Percentiles rank a stretch among this genome's conserved stretches.
phyloP scores from a whole-genome alignment of 768 basidiomycete species.

The Pleurotus platypus region DNA sequence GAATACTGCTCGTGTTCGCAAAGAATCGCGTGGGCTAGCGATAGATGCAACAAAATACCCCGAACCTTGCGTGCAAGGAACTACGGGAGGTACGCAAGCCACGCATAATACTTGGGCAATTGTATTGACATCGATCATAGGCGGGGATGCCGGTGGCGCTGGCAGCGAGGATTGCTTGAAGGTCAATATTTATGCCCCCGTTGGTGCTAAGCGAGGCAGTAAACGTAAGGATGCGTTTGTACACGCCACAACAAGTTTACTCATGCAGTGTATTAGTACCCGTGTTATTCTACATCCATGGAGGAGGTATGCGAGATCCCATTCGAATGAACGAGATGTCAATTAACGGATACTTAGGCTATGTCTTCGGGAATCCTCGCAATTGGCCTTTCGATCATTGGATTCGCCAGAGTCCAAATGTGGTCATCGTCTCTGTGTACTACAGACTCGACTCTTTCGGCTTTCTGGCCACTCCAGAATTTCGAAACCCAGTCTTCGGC shows the following conservation, averaged over 20 bases:
- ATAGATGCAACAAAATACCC: constrained; percentile 55
- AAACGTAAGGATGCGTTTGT: constrained; percentile 33
- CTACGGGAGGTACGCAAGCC: constrained; percentile 35
- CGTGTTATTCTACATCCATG: constrained; percentile 47
- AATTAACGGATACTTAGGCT: constrained; percentile 30
- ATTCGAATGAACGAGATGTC: neutral
- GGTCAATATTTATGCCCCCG: constrained; percentile 61
- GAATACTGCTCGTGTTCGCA: constrained; percentile 39
- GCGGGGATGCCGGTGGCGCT: constrained; percentile 55
- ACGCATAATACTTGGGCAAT: neutral
- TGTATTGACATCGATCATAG: constrained; percentile 20
- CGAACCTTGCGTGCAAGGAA: constrained; percentile 58
- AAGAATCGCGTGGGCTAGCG: constrained; percentile 30
- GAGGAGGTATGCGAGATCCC: constrained; percentile 30
- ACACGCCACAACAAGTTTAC: too few relatives aligned
- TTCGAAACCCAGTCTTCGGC: constrained; percentile 32
- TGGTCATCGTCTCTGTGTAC: constrained; percentile 64
- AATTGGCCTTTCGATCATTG: constrained; percentile 68
- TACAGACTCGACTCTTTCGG: constrained; percentile 64
- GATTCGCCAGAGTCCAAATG: constrained; percentile 59
- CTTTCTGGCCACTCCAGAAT: constrained; percentile 52
- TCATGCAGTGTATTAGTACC: constrained; percentile 27
- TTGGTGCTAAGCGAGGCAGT: constrained; percentile 39
- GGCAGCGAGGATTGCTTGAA: constrained; percentile 68
- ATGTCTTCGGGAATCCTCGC: constrained; percentile 54